Evolutionary conservation across 2,329 filamentous ascomycete species (phyloP), one percentile per base, ranked within the genome.

Genomic region (Amphichorda felina): DNA sequence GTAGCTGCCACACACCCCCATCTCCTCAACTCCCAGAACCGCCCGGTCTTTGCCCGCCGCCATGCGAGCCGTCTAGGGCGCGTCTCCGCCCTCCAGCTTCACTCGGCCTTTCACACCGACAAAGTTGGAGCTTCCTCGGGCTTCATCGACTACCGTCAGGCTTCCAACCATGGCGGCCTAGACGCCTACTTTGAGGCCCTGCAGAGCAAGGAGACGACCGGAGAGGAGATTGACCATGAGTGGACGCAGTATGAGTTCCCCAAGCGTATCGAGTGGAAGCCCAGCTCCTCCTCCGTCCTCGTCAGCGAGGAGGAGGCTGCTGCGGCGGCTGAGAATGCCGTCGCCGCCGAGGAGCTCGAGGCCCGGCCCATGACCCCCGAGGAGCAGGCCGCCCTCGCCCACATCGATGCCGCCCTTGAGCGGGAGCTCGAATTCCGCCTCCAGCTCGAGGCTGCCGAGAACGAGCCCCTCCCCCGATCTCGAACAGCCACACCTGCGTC

Each of bases 181-280:
- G 87, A 88, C 42, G 87, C 85, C 48, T 95, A 94, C 61, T 93
- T 87, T 50, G 86, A 91, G 56, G 84, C 86, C 37, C 82, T 91
- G 66, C 86, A 89, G 58, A 81, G 82, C 55, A 74, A 79, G 43
- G 78, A 89, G 55, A 49, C 49, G 4, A 25, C 17, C 16, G 36
- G 24, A 25, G 33, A 38, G n/a, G 63, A 73, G 26, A 62, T 78
- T 33, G 81, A 86, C 34, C 77, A 81, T 45, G 88, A 95, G 55
- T 94, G 86, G 86, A 80, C 80, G 30, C 86, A 94, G 55, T 93
- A 87, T 50, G 83, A 94, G 56, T 88, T 93, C 55, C 82, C 81
- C 38, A 82, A 86, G 58, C 74, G 80, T 43, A 85, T 95, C 48
- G 88, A 91, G 54, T 94, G 88, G 85, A 88, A 91, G 65, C 70